These are phyloP conservation scores for Leptographium wingfieldii DNA, from an alignment of 2,329 filamentous ascomycete genomes.

Conservation along the genomic window DNA sequence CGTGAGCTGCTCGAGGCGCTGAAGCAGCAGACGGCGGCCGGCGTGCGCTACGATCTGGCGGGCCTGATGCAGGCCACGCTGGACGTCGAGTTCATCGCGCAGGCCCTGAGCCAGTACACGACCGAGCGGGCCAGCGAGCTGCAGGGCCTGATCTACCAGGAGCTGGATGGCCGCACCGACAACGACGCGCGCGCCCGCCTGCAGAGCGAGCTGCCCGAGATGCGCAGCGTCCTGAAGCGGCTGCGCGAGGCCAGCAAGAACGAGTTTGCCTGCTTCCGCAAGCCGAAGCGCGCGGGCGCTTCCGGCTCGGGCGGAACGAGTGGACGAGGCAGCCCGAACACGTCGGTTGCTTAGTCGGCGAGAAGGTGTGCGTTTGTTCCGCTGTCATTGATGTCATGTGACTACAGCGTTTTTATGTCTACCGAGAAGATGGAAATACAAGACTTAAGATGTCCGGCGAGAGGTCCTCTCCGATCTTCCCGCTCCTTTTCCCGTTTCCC, in stretches of 20 bases:
- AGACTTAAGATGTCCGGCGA: no score
- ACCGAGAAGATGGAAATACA: neutral
- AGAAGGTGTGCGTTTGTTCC: no score
- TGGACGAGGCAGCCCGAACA: no score
- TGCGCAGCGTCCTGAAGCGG: constrained; percentile 77
- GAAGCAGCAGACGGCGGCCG: constrained; percentile 34
- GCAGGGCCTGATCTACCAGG: constrained; percentile 78
- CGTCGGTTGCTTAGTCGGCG: no score
- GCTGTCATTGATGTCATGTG: no score
- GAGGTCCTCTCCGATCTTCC: neutral
- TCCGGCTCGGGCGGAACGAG: neutral
- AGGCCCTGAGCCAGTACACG: constrained; percentile 83
- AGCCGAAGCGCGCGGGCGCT: constrained; percentile 32
- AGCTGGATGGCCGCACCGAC: constrained; percentile 79
- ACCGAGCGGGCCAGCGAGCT: constrained; percentile 69
- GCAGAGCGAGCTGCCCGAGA: constrained; percentile 78
- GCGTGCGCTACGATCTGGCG: constrained; percentile 53
- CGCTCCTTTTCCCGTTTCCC: neutral
- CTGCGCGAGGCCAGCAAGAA: constrained; percentile 69
- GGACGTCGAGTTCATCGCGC: constrained; percentile 92
- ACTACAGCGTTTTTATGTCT: no score
- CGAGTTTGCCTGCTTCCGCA: constrained; percentile 79
- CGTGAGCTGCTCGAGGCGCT: constrained; percentile 74
- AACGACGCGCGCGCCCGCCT: constrained; percentile 68
- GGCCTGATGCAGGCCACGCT: constrained; percentile 94